A percentile compares a stretch with the other conserved stretches of the same genome.
Evolutionary conservation across 345 rosid genomes (phyloP).

Genomic region (Aquilaria yunnanensis): DNA sequence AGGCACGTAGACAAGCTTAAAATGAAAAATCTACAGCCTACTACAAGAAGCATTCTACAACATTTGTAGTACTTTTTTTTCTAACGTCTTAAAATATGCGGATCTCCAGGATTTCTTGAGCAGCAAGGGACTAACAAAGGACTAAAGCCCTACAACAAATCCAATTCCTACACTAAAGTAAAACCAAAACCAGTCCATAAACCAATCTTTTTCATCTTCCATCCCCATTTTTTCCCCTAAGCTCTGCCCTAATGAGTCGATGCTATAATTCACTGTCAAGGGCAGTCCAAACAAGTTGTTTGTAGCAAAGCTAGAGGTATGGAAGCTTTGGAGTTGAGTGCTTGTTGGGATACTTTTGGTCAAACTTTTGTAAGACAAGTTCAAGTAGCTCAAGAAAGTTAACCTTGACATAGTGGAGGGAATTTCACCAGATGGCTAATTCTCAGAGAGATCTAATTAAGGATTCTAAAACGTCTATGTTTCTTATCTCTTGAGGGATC

Average conservation of each 20-base stretch:
- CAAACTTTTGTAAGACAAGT: constrained; percentile 13
- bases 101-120: constrained; percentile 3
- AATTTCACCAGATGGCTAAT: constrained; percentile 14
- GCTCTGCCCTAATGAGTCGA: too few relatives aligned
- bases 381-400: constrained; percentile 12
- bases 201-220: neutral
- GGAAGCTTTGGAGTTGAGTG: neutral
- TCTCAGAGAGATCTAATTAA: constrained; percentile 13
- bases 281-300: too few relatives aligned
- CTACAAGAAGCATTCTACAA: too few relatives aligned
- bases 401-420: constrained; percentile 5
- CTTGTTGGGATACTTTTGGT: constrained; percentile 13
- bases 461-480: constrained; percentile 14
- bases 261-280: neutral
- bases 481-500: constrained; percentile 16
- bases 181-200: constrained; percentile 2
- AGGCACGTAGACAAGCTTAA: too few relatives aligned
- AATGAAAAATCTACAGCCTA: too few relatives aligned
- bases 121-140: constrained; percentile 1
- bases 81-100: neutral
- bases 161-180: neutral
- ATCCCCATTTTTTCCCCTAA: too few relatives aligned
- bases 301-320: too few relatives aligned
- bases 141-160: constrained; percentile 6
- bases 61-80: too few relatives aligned